Evolutionary conservation across 2,329 filamentous ascomycete genomes (phyloP), one percentile per base, ranked within the genome.

Genomic region (Plectosphaerella sp.): DNA sequence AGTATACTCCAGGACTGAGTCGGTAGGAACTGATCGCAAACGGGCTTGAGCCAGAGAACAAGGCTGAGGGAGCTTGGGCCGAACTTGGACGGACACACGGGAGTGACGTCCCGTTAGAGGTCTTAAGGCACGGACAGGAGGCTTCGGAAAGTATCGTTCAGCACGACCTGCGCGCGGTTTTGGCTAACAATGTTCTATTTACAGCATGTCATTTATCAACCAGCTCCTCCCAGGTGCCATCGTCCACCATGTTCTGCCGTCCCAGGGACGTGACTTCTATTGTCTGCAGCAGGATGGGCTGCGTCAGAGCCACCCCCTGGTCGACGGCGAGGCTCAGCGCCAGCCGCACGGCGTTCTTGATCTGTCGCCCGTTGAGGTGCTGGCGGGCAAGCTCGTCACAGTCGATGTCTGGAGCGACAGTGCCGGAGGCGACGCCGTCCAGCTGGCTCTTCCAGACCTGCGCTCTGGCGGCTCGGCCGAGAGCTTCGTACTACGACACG

Each of bases 341-440:
- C 1, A 89, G 92, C 52, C 88, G 83, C 47, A 96, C 86, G 11
- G 87, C 86, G 65, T 96, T 96, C 75, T 96, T 95, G 76, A 95
- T 96, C 80, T 92, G 76, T 16, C 78, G 72, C 11, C 79, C 79
- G 54, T 82, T 82, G 53, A 82, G 75, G 37, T 85, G 84, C 62
- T 87, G 82, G 49, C 84, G 79, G 1, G 87, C 82, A 18, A 96
- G 73, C 41, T 72, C 67, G 47, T 84, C 80, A 56, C 84, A 84
- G 63, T 95, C 88, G 3, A 55, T 37, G 14, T 55, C 37, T 14
- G 37, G 15, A n/a, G 37, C 54, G 18, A 47, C 52, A 4, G 46
- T 45, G 22, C 54, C 54, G 4, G n/a, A n/a, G n/a, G 51, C 52
- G 16, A 55, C 46, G 3, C 25, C 16, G 15, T 39, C 42, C 20